Base-by-base conservation (phyloP, 2,329 filamentous ascomycete genomes). In the Fusarium solani-melongenae region DNA sequence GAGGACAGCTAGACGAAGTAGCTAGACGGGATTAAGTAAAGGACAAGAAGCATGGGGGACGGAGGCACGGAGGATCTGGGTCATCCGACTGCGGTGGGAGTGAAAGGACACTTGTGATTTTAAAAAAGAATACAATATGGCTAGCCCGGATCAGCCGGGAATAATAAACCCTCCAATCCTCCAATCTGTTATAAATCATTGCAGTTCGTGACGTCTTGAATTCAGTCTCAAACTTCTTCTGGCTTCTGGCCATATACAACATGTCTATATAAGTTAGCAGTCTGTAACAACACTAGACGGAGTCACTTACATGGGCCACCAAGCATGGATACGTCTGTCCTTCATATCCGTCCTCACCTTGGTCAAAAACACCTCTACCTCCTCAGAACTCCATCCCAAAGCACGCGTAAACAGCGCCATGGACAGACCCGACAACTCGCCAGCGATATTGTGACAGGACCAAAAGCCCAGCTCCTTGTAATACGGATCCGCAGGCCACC, bases 401-500 rank as follows among this genome's bases (percentile, higher is more conserved):
- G 73, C 78, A 31, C 80, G 80, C 1, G 84, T 85, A 57, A 84
- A 83, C 1, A 84, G 70, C 1, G 80, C 81, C 60, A 84, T 75
- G n/a, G 80, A 83, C 11, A 84, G 74, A 0, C 80, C 83, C 0
- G 82, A 81, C 2, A 82, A 69, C 6, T 80, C 82, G 6, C 75
- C 76, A 0, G 78, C 78, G 22, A 84, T 77, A 36, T 83, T 81
- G 8, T 82, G 76, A 29, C 77, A 78, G 17, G 75, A 79, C 78
- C 79, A 83, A 15, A 76, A 77, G 0, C 88, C 88, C 64, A 89
- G 76, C 58, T 89, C 84, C 75, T 89, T 90, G 58, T 86, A 82
- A 29, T 84, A 84, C 7, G 82, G 81, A 44, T 88, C 85, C 51
- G 84, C 85, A 0, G 88, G 85, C 88, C 88, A 90, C 12, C 82